A percentile compares a stretch with the other conserved stretches of the same genome.
Conservation (phyloP, 2,329 filamentous ascomycete genomes). For the Neopestalotiopsis rosae region DNA sequence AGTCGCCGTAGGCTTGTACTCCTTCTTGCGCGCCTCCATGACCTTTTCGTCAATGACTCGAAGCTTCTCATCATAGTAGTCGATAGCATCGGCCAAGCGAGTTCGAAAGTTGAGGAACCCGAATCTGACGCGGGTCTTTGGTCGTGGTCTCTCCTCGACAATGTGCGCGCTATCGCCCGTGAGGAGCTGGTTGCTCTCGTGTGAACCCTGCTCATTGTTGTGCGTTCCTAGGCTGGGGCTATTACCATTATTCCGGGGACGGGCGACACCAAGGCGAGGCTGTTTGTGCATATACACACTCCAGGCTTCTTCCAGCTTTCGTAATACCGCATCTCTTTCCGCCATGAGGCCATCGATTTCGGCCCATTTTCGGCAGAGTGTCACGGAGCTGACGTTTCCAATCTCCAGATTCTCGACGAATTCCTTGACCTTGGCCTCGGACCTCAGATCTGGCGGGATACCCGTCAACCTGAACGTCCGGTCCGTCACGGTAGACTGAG, state of each 20-base stretch:
- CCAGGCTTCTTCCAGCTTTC: slow-evolving; percentile 83
- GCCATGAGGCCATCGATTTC: slow-evolving; percentile 77
- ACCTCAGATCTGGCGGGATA: slow-evolving; percentile 78
- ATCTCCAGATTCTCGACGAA: slow-evolving; percentile 89
- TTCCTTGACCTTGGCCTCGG: slow-evolving; percentile 82
- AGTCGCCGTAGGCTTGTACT: slow-evolving; percentile 78
- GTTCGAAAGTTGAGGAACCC: slow-evolving; percentile 76
- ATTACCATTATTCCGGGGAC: slow-evolving; percentile 40
- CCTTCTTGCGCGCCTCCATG: slow-evolving; percentile 69
- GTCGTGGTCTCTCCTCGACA: slow-evolving; percentile 55
- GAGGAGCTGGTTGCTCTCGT: slow-evolving; percentile 67
- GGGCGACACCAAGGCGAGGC: slow-evolving; percentile 35
- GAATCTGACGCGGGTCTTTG: slow-evolving; percentile 77
- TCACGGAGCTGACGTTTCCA: slow-evolving; percentile 87
- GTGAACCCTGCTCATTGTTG: slow-evolving; percentile 45
- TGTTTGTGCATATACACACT: slow-evolving; percentile 72
- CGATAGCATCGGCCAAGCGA: slow-evolving; percentile 84
- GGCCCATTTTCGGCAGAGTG: slow-evolving; percentile 85
- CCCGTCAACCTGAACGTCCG: slow-evolving; percentile 91
- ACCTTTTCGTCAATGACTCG: slow-evolving; percentile 80
- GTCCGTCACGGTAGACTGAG: slow-evolving; percentile 94
- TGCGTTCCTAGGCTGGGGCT: slow-evolving; percentile 30
- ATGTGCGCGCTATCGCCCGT: slow-evolving; percentile 47
- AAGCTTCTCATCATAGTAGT: slow-evolving; percentile 90
- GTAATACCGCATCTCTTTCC: slow-evolving; percentile 67